Evolutionary conservation across 148 eudicot species (phyloP).

Genomic region (Polygonum maritimum): DNA sequence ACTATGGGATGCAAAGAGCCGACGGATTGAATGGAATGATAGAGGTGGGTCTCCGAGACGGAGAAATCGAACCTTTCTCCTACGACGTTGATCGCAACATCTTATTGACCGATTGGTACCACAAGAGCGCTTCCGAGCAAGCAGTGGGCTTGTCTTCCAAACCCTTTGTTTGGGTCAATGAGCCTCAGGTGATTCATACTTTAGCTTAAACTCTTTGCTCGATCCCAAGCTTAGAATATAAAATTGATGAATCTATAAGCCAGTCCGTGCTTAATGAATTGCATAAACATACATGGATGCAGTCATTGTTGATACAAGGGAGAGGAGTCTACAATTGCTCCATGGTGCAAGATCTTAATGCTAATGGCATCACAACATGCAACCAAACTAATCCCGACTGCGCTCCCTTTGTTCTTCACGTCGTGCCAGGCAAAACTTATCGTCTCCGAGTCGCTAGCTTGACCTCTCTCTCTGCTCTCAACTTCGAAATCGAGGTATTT

Average conservation of each 20-base stretch:
- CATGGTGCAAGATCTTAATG: conserved; percentile 13
- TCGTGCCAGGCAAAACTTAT: conserved; percentile 65
- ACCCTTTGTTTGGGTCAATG: conserved; percentile 77
- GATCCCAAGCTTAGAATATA: not conserved
- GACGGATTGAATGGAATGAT: conserved; percentile 70
- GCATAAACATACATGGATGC: not conserved
- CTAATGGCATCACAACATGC: conserved; percentile 21
- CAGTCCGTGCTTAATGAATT: too few relatives aligned
- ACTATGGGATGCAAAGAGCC: conserved; percentile 77
- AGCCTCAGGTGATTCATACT: conserved; percentile 53
- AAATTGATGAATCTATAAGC: not conserved
- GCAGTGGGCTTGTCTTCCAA: conserved; percentile 48
- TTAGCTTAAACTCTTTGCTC: not conserved
- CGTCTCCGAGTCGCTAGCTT: conserved; percentile 67
- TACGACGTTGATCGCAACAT: conserved; percentile 59
- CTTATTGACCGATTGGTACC: conserved; percentile 76
- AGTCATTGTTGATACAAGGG: conserved; percentile 78
- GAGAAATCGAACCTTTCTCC: conserved; percentile 47
- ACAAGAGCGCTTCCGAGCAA: conserved; percentile 47
- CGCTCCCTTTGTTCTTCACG: conserved; percentile 42
- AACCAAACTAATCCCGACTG: conserved; percentile 51
- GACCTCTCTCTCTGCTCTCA: conserved; percentile 62
- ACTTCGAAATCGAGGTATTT: conserved; percentile 73
- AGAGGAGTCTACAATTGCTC: conserved; percentile 62
- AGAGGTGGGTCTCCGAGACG: conserved; percentile 38